Percentiles rank a stretch among this genome's conserved stretches.
These are phyloP conservation scores for Rhodotorula sp. DNA, from an alignment of 1,284 basidiomycete species.

Conservation along the genomic window DNA sequence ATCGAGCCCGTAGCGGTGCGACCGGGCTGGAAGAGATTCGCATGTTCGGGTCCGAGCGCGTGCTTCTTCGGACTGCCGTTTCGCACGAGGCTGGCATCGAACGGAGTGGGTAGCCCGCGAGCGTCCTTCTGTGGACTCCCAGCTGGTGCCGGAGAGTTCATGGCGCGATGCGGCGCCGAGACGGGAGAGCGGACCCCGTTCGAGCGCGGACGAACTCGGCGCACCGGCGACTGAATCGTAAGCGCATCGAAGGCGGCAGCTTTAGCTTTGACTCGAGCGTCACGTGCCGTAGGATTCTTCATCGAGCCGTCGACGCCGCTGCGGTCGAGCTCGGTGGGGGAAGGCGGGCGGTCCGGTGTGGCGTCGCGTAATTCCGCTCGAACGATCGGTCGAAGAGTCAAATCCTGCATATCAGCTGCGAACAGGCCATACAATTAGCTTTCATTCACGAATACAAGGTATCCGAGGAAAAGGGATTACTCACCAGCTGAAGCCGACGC, in stretches of 20 bases:
- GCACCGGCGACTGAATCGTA: constrained; percentile 5
- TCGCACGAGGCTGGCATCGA: constrained; percentile 1
- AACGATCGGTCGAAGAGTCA: too few species aligned
- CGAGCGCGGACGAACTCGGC: constrained; percentile 7
- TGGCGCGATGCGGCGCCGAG: constrained; percentile 22
- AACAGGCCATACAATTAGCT: too few species aligned
- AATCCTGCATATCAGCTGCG: too few species aligned
- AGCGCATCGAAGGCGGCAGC: constrained; percentile 10
- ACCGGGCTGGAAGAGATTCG: not conserved
- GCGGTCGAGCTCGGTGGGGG: constrained; percentile 19
- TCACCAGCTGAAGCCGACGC: not conserved
- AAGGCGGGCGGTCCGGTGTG: not conserved
- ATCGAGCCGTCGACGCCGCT: constrained; percentile 6
- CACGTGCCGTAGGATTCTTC: constrained; percentile 3
- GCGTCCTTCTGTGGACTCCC: constrained; percentile 28
- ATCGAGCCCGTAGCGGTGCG: constrained; percentile 6
- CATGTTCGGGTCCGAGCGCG: constrained; percentile 36
- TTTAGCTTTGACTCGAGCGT: constrained; percentile 12
- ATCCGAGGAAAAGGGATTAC: not conserved
- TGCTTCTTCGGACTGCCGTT: constrained; percentile 26
- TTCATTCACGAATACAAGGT: too few species aligned
- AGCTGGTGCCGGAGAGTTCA: constrained; percentile 24
- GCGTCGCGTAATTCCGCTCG: too few species aligned
- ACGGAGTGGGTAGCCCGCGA: constrained; percentile 24
- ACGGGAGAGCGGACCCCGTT: constrained; percentile 19